Evolutionary conservation across 352 stramenopile genomes (phyloP), one percentile per base, ranked within the genome.

Genomic region (Pythium dissimile): DNA sequence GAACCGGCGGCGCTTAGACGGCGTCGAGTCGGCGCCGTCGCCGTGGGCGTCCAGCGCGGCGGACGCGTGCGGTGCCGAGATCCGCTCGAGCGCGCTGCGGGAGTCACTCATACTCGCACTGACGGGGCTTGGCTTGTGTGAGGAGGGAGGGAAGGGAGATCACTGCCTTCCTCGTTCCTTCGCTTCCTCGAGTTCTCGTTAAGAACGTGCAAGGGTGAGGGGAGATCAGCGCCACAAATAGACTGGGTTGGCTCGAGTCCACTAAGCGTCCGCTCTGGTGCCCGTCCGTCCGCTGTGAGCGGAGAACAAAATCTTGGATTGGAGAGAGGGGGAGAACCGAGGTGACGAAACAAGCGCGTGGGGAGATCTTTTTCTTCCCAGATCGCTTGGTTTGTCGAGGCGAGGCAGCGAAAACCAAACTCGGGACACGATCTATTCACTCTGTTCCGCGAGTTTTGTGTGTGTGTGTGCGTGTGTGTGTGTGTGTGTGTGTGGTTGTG

Each of bases 1-100:
- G 38, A 27, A 23, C 18, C 23, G 57, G 26, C 74, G 74, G 63
- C 82, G 82, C 66, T 88, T 88, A 23, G 66, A 75, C 23, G 78
- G 74, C 26, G 74, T 80, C 31, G 71, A 32, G 67, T 81, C 61
- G 31, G 67, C 50, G 51, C 26, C 42, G 23, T 7, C 23, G 30
- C 42, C 31, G 53, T 35, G 15, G 39, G n/a, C n/a, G 27, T 43
- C 8, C 5, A 24, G 12, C n/a, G 30, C 31, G 34, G 18, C n/a
- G 24, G 49, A 31, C 31, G 18, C 15, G 12, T 41, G 11, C 15
- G 54, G 34, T 24, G 32, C 44, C 6, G 43, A 15, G 27, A 47
- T 54, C 9, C 31, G 43, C 43, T 8, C 31, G 31, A 35, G 31
- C n/a, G n/a, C n/a, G n/a, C n/a, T n/a, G n/a, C n/a, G n/a, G 31